These are phyloP conservation scores for Tulasnella calospora DNA, from an alignment of 768 basidiomycete species.

Conservation along the genomic window DNA sequence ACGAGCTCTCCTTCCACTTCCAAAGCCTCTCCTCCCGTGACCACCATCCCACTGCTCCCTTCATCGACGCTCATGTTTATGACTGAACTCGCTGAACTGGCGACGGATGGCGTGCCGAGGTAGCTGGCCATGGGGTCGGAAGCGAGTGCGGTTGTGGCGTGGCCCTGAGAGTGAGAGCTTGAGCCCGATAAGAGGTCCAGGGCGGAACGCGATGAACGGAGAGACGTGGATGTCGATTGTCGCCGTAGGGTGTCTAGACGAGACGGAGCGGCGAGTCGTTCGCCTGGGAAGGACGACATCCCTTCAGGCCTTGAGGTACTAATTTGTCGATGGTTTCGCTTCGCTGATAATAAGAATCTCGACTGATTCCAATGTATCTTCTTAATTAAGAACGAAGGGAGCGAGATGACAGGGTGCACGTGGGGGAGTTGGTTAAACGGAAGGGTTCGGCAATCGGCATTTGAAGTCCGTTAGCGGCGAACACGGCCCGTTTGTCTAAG, in stretches of 20 bases:
- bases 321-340: not conserved
- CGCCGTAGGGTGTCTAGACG: not conserved
- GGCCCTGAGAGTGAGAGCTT: not conserved
- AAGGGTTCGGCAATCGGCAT: conserved; percentile 1
- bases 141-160: not conserved
- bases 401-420: not conserved
- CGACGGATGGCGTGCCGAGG: not conserved
- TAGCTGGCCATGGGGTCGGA: not conserved
- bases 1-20: conserved; percentile 19
- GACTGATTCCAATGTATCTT: not conserved
- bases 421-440: not conserved
- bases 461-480: not conserved
- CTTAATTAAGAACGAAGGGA: not conserved
- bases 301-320: not conserved
- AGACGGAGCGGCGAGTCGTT: not conserved
- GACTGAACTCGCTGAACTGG: not conserved
- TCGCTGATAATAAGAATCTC: not conserved
- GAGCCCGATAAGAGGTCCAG: not conserved
- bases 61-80: not conserved
- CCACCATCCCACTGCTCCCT: not conserved
- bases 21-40: not conserved
- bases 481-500: not conserved
- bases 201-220: not conserved
- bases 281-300: conserved; percentile 6
- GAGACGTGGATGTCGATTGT: not conserved